Percentiles rank a stretch among this genome's conserved stretches.
These are phyloP conservation scores for Pseudogymnoascus sp. DNA, from an alignment of 2,329 filamentous ascomycete species.

Conservation along the genomic window DNA sequence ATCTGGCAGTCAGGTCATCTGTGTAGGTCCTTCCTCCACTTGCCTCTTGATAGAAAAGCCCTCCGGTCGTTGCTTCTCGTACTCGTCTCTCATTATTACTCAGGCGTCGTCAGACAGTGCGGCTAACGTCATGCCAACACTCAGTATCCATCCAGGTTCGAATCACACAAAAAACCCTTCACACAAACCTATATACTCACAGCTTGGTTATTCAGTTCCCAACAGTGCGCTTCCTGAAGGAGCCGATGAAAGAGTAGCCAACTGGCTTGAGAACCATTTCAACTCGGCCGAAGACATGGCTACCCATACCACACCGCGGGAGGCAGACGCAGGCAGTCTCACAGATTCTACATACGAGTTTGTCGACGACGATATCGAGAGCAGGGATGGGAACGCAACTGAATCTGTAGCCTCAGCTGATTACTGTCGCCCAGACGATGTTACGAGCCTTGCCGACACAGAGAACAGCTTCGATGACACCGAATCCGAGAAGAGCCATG, in stretches of 20 bases:
- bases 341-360: constrained; percentile 28
- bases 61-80: not conserved
- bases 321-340: constrained; percentile 23
- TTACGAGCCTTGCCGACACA: constrained; percentile 29
- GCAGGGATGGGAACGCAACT: constrained; percentile 27
- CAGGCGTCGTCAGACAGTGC: constrained; percentile 11
- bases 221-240: constrained; percentile 5
- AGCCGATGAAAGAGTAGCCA: constrained; percentile 22
- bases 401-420: constrained; percentile 29
- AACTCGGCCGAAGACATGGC: constrained; percentile 19
- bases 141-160: constrained; percentile 19
- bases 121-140: constrained; percentile 26
- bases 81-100: not conserved
- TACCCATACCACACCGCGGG: constrained; percentile 18
- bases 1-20: not conserved
- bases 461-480: constrained; percentile 27
- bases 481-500: constrained; percentile 21
- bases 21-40: constrained; percentile 4
- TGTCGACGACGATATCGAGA: constrained; percentile 28
- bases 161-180: constrained; percentile 10
- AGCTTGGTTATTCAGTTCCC: constrained; percentile 17
- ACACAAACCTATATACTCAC: constrained; percentile 13
- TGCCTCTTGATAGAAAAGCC: not conserved
- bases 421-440: constrained; percentile 26
- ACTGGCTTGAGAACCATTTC: constrained; percentile 23